phyloP scores from a whole-genome alignment of 2,329 filamentous ascomycete species.

The Monilinia laxa region DNA sequence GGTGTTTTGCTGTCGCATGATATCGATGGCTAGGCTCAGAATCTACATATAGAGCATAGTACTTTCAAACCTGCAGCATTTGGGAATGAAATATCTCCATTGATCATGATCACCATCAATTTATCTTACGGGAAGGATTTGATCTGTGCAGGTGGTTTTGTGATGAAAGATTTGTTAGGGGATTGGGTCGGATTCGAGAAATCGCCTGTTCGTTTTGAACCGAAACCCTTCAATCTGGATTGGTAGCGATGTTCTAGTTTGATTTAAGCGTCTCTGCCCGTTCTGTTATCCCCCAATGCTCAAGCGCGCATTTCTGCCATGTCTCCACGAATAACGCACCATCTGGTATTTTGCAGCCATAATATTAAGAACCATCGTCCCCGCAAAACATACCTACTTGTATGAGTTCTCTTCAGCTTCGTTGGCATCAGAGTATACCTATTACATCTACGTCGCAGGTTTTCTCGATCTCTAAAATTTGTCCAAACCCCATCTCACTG shows the following conservation, averaged over 20 bases:
- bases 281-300: background rate
- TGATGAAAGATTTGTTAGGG: constrained; percentile 4
- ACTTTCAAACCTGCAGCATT: constrained; percentile 32
- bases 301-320: constrained; percentile 7
- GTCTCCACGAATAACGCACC: background rate
- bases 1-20: constrained; percentile 24
- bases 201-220: background rate
- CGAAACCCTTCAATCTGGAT: background rate
- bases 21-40: constrained; percentile 24
- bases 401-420: background rate
- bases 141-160: background rate
- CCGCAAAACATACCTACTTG: background rate
- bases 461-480: background rate
- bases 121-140: constrained; percentile 2
- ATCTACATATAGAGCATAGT: constrained; percentile 28
- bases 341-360: background rate
- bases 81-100: constrained; percentile 34
- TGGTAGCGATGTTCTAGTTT: background rate
- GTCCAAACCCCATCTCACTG: background rate
- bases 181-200: background rate
- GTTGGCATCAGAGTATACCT: background rate
- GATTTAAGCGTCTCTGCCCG: background rate
- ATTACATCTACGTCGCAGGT: background rate
- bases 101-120: constrained; percentile 32
- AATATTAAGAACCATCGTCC: background rate